Evolutionary conservation across 495 filamentous ascomycete species (phyloP).

Genomic region (Friedmanniomyces simplex): DNA sequence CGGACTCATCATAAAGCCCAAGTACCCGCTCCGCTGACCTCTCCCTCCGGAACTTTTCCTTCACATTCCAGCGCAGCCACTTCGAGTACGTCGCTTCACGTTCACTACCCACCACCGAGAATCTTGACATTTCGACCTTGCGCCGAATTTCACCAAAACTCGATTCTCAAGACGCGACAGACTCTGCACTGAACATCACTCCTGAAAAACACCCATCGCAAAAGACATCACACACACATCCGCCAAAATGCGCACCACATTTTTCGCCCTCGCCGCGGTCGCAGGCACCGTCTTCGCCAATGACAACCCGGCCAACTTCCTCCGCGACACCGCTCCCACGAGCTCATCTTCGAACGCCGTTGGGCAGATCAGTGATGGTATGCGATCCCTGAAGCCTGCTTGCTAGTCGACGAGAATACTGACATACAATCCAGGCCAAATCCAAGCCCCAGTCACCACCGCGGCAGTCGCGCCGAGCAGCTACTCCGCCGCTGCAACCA

Average conservation of each 20-base stretch:
- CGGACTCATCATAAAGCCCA: not conserved
- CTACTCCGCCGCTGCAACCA: not conserved
- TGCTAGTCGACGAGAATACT: too few relatives aligned
- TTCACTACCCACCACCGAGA: not conserved
- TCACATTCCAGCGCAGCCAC: not conserved
- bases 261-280: conserved; percentile 13
- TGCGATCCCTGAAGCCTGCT: not conserved
- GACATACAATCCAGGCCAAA: conserved; percentile 3
- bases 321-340: not conserved
- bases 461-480: not conserved
- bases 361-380: conserved; percentile 13
- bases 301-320: conserved; percentile 5
- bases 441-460: conserved; percentile 1
- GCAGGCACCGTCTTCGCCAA: conserved; percentile 7
- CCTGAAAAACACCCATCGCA: not conserved
- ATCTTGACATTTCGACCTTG: not conserved
- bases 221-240: not conserved
- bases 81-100: not conserved
- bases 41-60: not conserved
- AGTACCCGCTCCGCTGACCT: too few relatives aligned
- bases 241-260: conserved; percentile 13
- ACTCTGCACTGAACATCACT: not conserved
- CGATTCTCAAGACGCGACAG: not conserved
- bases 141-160: not conserved
- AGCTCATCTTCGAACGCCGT: not conserved